These are phyloP conservation scores for Ophiostoma ulmi DNA, from an alignment of 2,329 filamentous ascomycete species.

Conservation along the genomic window DNA sequence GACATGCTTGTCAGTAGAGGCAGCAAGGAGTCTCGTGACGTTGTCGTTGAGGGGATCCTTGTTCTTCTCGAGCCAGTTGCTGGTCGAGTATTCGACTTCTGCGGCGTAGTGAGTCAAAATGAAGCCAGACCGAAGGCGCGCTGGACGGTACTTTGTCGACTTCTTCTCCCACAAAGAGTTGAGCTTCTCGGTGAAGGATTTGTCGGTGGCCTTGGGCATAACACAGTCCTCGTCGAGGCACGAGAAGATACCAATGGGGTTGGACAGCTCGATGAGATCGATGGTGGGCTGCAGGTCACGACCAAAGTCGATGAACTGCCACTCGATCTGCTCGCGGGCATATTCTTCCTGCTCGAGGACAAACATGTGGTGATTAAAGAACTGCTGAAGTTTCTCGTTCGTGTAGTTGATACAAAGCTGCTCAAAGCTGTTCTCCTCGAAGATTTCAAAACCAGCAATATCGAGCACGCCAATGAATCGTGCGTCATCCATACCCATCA, in stretches of 20 bases:
- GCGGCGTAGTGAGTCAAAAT: conserved; percentile 95
- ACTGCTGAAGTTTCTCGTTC: conserved; percentile 97
- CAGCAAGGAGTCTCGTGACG: conserved; percentile 78
- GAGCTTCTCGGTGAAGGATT: conserved; percentile 95
- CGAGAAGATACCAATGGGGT: conserved; percentile 97
- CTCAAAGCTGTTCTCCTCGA: conserved; percentile 97
- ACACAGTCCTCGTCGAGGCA: conserved; percentile 97
- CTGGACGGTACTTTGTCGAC: conserved; percentile 84
- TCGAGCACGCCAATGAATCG: conserved; percentile 97
- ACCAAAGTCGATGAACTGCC: conserved; percentile 99
- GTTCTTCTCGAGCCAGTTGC: conserved; percentile 97
- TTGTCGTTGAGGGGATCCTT: conserved; percentile 98
- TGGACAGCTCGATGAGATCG: conserved; percentile 90
- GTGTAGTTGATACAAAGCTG: conserved; percentile 99
- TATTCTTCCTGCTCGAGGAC: conserved; percentile 98
- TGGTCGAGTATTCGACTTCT: conserved; percentile 93
- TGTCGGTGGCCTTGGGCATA: conserved; percentile 98
- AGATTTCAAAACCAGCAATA: conserved; percentile 98
- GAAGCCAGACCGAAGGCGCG: conserved; percentile 84
- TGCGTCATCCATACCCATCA: conserved; percentile 77
- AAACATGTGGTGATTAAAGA: conserved; percentile 99
- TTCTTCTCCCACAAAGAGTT: conserved; percentile 96
- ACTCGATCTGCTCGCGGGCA: conserved; percentile 94
- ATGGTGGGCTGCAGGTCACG: conserved; percentile 96
- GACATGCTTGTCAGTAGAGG: conserved; percentile 76